Evolutionary conservation across 164 flowering plant species (phyloP), one percentile per base, ranked within the genome.

Genomic region (Magnolia kwangsiensis): DNA sequence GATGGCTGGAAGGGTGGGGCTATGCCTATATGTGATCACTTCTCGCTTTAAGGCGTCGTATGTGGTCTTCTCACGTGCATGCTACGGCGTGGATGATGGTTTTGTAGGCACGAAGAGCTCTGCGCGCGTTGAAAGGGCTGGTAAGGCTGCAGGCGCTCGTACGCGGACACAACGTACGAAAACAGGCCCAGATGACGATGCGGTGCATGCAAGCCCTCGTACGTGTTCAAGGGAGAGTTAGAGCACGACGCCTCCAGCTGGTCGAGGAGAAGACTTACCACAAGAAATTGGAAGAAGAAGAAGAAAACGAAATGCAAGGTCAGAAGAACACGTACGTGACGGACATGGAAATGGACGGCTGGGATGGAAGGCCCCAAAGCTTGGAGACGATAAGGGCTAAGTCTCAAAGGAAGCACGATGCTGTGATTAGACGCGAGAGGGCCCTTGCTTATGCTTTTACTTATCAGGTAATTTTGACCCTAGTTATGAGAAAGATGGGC

Each of bases 141-240:
- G 99, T 96, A 84, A 89, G 94, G 85, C 86, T 96, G 13, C 99
- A 96, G 74, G 99, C 99, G 13, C 78, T 96, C 9, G 99, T 96
- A 50, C 83, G 99, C 73, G 99, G 99, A 7, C 93, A 96, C 74
- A 89, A 92, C 67, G 99, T 96, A 75, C 81, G 99, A 1, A 96
- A 94, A 80, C 99, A 96, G 80, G 98, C 99, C 1, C 97, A 94
- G 59, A 90, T 91, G 94, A 96, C 98, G 13, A 96, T 96, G 99
- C 86, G 96, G 61, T 96, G 98, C 85, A 96, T 92, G 99, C 98
- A 94, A 74, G 96, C 99, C 1, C 79, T 94, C 8, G 97, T 92
- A 0, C 90, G 98, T 0, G 98, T 94, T 49, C 99, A 96, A 76
- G 94, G 90, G 13, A 81, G 97, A 81, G 98, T 94, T 0, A 81